Evolutionary conservation across 768 basidiomycete species (phyloP).

Genomic region (Termitomyces bulborhizus): DNA sequence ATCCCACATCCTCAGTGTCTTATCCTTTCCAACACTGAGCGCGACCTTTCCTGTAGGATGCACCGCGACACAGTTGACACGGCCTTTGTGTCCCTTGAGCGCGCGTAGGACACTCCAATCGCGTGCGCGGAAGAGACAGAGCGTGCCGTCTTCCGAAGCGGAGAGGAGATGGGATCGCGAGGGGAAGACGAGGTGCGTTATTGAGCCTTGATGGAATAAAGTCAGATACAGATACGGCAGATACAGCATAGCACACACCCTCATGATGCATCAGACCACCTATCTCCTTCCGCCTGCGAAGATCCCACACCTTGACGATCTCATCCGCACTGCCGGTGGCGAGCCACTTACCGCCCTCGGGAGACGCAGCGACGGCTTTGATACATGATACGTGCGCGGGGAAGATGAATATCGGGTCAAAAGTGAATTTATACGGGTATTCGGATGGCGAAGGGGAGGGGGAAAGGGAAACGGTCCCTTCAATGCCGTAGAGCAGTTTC

Average conservation of each 20-base stretch:
- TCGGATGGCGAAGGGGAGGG: background rate
- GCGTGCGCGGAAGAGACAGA: slow-evolving; percentile 85
- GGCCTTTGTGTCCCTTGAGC: slow-evolving; percentile 90
- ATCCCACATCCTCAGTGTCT: slow-evolving; percentile 96
- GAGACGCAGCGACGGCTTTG: slow-evolving; percentile 84
- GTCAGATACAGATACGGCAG: background rate
- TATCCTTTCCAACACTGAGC: slow-evolving; percentile 86
- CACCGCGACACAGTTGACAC: slow-evolving; percentile 84
- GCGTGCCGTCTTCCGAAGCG: slow-evolving; percentile 87
- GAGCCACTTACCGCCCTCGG: slow-evolving; percentile 90
- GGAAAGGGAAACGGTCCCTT: slow-evolving; percentile 45
- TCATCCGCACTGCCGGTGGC: slow-evolving; percentile 96
- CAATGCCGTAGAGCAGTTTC: slow-evolving; percentile 88
- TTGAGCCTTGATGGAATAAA: slow-evolving; percentile 57
- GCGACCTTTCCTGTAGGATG: slow-evolving; percentile 93
- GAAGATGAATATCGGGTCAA: slow-evolving; percentile 91
- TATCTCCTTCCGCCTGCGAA: slow-evolving; percentile 86
- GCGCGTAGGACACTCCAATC: slow-evolving; percentile 90
- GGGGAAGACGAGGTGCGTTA: slow-evolving; percentile 83
- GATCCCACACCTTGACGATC: slow-evolving; percentile 95
- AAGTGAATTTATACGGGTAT: slow-evolving; percentile 14
- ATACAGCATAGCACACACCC: slow-evolving; percentile 41
- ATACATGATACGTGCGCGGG: slow-evolving; percentile 94
- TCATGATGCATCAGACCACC: slow-evolving; percentile 94
- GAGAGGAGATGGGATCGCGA: slow-evolving; percentile 87